These are phyloP conservation scores for Daldinia childiae DNA, from an alignment of 495 filamentous ascomycete species.

Conservation along the genomic window DNA sequence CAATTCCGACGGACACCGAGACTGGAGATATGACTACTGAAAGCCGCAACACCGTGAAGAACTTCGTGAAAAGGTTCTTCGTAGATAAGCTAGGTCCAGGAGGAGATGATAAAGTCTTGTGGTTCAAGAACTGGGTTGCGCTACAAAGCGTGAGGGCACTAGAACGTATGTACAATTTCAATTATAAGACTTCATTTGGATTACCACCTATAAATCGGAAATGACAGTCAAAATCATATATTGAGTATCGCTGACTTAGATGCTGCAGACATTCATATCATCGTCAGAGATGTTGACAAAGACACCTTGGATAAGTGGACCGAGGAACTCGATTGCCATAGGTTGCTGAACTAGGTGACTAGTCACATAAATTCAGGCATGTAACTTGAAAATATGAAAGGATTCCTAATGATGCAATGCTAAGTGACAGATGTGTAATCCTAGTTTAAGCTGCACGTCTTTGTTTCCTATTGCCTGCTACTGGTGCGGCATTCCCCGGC, in stretches of 20 bases:
- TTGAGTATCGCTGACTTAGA: conserved; percentile 21
- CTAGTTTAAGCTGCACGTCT: conserved; percentile 49
- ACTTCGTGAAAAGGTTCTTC: conserved; percentile 76
- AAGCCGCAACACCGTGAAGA: conserved; percentile 66
- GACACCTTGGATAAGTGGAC: conserved; percentile 71
- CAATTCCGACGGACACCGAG: conserved; percentile 62
- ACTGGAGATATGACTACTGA: conserved; percentile 80
- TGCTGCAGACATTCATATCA: conserved; percentile 58
- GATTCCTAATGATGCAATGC: conserved; percentile 1
- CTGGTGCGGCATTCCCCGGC: conserved; percentile 45
- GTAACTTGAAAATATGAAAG: background rate
- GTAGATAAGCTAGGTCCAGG: conserved; percentile 62
- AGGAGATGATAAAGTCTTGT: conserved; percentile 71
- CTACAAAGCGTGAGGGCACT: conserved; percentile 85
- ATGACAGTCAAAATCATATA: background rate
- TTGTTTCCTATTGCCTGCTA: conserved; percentile 62
- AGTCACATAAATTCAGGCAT: background rate
- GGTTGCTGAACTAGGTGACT: conserved; percentile 15
- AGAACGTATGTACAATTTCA: conserved; percentile 60
- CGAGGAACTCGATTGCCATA: conserved; percentile 50
- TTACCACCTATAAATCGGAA: background rate
- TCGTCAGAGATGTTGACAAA: conserved; percentile 70
- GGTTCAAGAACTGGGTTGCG: conserved; percentile 95
- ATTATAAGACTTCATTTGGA: background rate
- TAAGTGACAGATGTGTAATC: background rate